Conservation (phyloP, 371 early-diverging fungal genomes). For the Mucor saturninus region DNA sequence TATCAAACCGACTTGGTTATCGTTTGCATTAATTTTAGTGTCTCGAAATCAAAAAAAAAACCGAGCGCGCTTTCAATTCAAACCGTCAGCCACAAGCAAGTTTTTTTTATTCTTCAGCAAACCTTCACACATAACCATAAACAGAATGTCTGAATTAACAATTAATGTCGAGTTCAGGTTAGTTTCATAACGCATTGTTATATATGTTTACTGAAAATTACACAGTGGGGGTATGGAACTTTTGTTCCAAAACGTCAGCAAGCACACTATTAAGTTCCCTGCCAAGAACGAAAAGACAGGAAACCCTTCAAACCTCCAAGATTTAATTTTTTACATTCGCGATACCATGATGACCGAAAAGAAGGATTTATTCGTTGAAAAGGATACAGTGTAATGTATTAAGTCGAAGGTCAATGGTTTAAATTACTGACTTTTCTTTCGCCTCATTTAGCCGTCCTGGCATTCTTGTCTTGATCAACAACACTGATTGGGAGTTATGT, state of each 20-base stretch:
- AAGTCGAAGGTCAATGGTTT: too few species aligned
- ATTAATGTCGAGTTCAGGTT: conserved; percentile 36
- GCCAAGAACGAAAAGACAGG: conserved; percentile 28
- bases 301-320: conserved; percentile 63
- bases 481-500: conserved; percentile 96
- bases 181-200: neutral
- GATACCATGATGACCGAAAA: conserved; percentile 78
- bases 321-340: conserved; percentile 76
- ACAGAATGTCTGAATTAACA: conserved; percentile 22
- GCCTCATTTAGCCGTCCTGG: conserved; percentile 81
- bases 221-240: conserved; percentile 93
- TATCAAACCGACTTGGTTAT: too few species aligned
- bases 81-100: neutral
- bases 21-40: too few species aligned
- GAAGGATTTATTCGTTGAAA: conserved; percentile 85
- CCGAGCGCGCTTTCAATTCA: too few species aligned
- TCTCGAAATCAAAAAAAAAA: too few species aligned
- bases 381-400: conserved; percentile 76
- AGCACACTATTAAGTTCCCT: conserved; percentile 62
- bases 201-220: neutral
- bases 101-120: neutral
- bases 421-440: neutral
- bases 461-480: conserved; percentile 93
- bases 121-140: neutral
- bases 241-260: conserved; percentile 79